phyloP scores from a whole-genome alignment of 257 asterid species.

The Fraxinus americana region DNA sequence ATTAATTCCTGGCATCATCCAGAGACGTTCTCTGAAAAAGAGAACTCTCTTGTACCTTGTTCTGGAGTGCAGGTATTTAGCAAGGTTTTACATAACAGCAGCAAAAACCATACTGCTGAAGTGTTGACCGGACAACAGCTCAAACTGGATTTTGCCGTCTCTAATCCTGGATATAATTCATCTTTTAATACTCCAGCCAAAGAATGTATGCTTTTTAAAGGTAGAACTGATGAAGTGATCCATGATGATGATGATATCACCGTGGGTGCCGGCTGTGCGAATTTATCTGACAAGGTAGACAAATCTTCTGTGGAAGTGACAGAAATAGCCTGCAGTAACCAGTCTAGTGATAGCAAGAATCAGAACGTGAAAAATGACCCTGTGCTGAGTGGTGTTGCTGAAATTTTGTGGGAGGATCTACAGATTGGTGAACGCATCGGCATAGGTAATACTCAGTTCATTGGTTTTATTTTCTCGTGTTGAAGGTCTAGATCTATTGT shows the following conservation, averaged over 20 bases:
- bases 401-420: conserved; percentile 96
- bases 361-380: conserved; percentile 59
- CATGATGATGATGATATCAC: conserved; percentile 25
- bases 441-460: conserved; percentile 62
- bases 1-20: conserved; percentile 34
- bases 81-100: conserved; percentile 28
- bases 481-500: conserved; percentile 12
- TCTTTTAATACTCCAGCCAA: conserved; percentile 39
- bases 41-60: conserved; percentile 45
- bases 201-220: conserved; percentile 30
- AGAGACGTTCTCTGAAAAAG: conserved; percentile 29
- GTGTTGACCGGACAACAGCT: conserved; percentile 34
- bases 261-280: conserved; percentile 26
- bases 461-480: conserved; percentile 16
- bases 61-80: conserved; percentile 42
- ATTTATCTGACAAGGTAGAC: conserved; percentile 35
- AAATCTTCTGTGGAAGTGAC: conserved; percentile 29
- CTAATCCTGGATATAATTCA: conserved; percentile 25
- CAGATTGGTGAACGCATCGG: conserved; percentile 97
- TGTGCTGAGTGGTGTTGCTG: conserved; percentile 74
- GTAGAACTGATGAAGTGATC: conserved; percentile 36
- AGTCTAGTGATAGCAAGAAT: conserved; percentile 40
- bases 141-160: conserved; percentile 26
- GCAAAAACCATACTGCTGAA: conserved; percentile 36
- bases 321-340: conserved; percentile 33